Percentiles rank a stretch among this genome's conserved stretches.
Conservation (phyloP, 2,329 filamentous ascomycete species). For the Diaporthe nobilis region DNA sequence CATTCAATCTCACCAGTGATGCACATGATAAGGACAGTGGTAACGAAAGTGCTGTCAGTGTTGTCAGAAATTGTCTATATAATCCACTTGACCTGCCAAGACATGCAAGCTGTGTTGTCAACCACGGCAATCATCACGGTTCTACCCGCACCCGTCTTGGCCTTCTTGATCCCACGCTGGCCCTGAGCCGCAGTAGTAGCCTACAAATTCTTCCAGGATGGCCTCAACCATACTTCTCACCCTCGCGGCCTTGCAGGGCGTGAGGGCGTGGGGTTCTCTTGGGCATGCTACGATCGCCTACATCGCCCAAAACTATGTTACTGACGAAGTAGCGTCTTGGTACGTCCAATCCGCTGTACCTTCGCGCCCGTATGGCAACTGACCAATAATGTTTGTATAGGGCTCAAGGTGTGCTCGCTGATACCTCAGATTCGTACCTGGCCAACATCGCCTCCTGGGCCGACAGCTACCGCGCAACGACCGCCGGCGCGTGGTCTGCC, state of each 20-base stretch:
- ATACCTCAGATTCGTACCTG: constrained; percentile 50
- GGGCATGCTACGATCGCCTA: constrained; percentile 58
- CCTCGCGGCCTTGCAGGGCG: constrained; percentile 37
- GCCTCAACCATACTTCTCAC: constrained; percentile 34
- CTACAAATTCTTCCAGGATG: constrained; percentile 3
- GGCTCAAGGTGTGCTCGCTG: constrained; percentile 53
- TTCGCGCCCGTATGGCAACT: not conserved
- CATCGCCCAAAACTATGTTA: constrained; percentile 54
- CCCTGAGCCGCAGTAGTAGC: not conserved
- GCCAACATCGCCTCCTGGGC: constrained; percentile 64
- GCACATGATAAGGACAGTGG: not conserved
- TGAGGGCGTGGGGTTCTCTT: constrained; percentile 44
- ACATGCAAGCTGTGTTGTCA: constrained; percentile 4
- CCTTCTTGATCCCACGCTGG: constrained; percentile 2
- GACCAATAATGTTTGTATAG: not conserved
- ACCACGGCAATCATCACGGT: constrained; percentile 21
- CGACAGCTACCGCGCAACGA: constrained; percentile 62
- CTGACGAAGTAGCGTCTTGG: constrained; percentile 50
- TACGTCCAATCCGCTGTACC: not conserved
- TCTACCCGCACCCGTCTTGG: constrained; percentile 26
- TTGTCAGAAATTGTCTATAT: not conserved
- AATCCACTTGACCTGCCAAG: constrained; percentile 3
- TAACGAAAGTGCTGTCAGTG: not conserved
- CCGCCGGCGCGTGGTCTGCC: constrained; percentile 60
- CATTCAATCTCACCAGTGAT: constrained; percentile 6